Conservation (phyloP, 2,329 filamentous ascomycete species). For the Aspergillus quadrilineatus region DNA sequence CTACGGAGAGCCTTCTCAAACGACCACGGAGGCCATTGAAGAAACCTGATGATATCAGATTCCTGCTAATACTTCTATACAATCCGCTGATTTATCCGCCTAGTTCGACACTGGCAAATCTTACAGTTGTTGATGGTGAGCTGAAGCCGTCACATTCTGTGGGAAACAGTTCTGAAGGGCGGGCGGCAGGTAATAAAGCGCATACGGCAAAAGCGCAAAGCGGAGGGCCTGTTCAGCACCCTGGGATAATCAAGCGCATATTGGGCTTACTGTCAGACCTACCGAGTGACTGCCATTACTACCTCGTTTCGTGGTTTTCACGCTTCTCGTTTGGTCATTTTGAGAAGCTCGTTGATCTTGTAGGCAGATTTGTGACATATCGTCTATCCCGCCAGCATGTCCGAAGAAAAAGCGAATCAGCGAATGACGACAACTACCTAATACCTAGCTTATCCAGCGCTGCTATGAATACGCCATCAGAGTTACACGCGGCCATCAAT, state of each 20-base stretch:
- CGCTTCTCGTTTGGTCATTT: constrained; percentile 68
- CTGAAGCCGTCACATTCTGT: constrained; percentile 32
- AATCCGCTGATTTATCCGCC: constrained; percentile 71
- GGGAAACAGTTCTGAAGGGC: constrained; percentile 17
- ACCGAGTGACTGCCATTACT: constrained; percentile 71
- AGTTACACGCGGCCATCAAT: constrained; percentile 74
- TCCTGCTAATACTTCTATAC: constrained; percentile 72
- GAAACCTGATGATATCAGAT: constrained; percentile 69
- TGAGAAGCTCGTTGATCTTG: constrained; percentile 70
- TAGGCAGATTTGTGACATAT: constrained; percentile 77
- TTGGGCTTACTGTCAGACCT: constrained; percentile 77
- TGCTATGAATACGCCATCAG: constrained; percentile 63
- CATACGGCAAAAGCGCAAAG: constrained; percentile 20
- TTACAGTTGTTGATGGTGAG: constrained; percentile 23
- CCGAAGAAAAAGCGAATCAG: constrained; percentile 59
- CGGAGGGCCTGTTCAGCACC: constrained; percentile 64
- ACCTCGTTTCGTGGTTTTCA: constrained; percentile 76
- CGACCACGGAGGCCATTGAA: constrained; percentile 70
- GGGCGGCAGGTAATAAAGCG: neutral
- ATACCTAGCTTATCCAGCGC: constrained; percentile 70
- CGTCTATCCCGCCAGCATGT: constrained; percentile 70
- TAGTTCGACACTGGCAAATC: constrained; percentile 20
- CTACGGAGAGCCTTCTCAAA: constrained; percentile 75
- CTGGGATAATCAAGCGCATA: constrained; percentile 80
- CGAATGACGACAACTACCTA: constrained; percentile 57